A percentile compares a stretch with the other conserved stretches of the same genome.
Conservation (phyloP, 1,139 yeast species). For the Nakaseomyces delphensis region DNA sequence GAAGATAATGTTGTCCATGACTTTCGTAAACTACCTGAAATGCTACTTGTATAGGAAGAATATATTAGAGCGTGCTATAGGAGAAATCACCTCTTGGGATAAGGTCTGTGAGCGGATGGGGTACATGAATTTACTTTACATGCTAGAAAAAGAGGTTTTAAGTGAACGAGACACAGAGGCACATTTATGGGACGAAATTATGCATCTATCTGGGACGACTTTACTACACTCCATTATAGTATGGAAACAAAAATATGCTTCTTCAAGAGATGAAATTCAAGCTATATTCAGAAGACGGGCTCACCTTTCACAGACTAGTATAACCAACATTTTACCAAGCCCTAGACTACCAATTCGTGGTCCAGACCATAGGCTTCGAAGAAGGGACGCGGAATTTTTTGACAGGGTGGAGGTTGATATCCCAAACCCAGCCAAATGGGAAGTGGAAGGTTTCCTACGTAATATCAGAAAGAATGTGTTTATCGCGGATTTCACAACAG, state of each 20-base stretch:
- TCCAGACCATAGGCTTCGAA: constrained; percentile 4
- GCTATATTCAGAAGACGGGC: constrained; percentile 13
- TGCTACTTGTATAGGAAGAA: constrained; percentile 14
- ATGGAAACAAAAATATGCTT: constrained; percentile 23
- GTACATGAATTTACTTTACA: constrained; percentile 14
- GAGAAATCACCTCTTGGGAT: constrained; percentile 10
- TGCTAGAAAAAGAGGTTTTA: constrained; percentile 9
- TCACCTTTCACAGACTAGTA: not conserved
- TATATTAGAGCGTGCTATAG: constrained; percentile 11
- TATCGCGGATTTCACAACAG: constrained; percentile 18
- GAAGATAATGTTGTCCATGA: constrained; percentile 21
- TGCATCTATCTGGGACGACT: constrained; percentile 18
- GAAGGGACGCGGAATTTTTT: constrained; percentile 5
- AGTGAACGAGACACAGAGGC: constrained; percentile 5
- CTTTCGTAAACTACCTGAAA: constrained; percentile 18
- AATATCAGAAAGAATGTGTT: constrained; percentile 18
- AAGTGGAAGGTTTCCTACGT: constrained; percentile 15
- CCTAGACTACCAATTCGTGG: constrained; percentile 5
- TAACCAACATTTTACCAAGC: constrained; percentile 8
- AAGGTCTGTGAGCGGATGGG: constrained; percentile 14
- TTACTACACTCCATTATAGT: constrained; percentile 16
- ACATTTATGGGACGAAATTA: constrained; percentile 14
- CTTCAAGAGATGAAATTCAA: constrained; percentile 16
- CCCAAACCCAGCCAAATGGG: constrained; percentile 13
- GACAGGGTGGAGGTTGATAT: constrained; percentile 12